Evolutionary conservation across 2,329 filamentous ascomycete species (phyloP).

Genomic region (Penicillium sp.): DNA sequence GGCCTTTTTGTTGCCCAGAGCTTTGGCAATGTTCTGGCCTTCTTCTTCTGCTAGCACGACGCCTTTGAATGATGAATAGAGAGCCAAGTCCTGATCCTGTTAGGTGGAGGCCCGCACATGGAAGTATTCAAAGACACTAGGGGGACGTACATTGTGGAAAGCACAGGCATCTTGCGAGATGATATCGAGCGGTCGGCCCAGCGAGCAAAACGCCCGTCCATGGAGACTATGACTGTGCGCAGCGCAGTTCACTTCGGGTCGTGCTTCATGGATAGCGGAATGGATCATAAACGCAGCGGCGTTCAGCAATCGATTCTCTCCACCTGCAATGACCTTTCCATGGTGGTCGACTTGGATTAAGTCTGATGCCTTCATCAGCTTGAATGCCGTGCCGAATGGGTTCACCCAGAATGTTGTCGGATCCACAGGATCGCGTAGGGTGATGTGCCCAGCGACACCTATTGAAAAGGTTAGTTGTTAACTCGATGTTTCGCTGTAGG

Average conservation of each 20-base stretch:
- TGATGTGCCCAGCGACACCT: conserved; percentile 65
- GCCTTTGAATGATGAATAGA: conserved; percentile 56
- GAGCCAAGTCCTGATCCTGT: conserved; percentile 46
- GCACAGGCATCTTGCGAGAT: conserved; percentile 49
- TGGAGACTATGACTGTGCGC: conserved; percentile 58
- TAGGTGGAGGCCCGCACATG: neutral
- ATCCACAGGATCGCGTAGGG: conserved; percentile 60
- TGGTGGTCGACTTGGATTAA: conserved; percentile 65
- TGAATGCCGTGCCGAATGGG: conserved; percentile 64
- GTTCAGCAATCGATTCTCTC: conserved; percentile 49
- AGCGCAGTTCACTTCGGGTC: conserved; percentile 56
- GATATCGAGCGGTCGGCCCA: conserved; percentile 46
- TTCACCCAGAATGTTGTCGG: conserved; percentile 66
- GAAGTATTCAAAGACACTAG: neutral
- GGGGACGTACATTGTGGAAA: conserved; percentile 42
- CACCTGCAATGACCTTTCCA: conserved; percentile 64
- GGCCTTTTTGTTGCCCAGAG: conserved; percentile 52
- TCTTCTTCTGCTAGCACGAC: conserved; percentile 55
- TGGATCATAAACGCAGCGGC: conserved; percentile 55
- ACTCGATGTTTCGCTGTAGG: neutral
- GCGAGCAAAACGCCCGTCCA: conserved; percentile 46
- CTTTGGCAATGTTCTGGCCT: conserved; percentile 52
- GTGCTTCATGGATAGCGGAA: conserved; percentile 54
- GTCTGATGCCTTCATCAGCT: conserved; percentile 62
- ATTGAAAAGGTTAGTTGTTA: neutral